Conservation (phyloP, 345 rosid genomes). For the Eutrema heterophyllum region DNA sequence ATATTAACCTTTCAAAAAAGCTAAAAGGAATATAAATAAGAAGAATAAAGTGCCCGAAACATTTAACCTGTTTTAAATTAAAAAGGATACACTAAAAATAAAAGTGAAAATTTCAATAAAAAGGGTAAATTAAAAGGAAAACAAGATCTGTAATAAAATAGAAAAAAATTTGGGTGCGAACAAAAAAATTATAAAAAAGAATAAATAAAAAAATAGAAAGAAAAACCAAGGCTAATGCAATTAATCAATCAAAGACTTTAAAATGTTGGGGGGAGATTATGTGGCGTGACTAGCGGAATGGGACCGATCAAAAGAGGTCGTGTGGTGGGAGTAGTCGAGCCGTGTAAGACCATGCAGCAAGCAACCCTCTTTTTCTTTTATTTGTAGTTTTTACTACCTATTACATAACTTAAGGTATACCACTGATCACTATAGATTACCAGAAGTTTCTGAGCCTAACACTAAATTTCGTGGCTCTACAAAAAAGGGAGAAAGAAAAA, state of each 20-base stretch:
- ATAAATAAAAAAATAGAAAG: background rate
- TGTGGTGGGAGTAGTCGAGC: slow-evolving; percentile 16
- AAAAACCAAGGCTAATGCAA: background rate
- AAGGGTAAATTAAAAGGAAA: background rate
- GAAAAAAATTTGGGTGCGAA: background rate
- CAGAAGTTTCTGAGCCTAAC: too few species aligned
- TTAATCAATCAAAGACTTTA: slow-evolving; percentile 11
- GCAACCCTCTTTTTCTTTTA: background rate
- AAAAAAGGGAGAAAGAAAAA: too few species aligned
- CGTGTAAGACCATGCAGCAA: slow-evolving; percentile 5
- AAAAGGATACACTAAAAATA: background rate
- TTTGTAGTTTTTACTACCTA: background rate
- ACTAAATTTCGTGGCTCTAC: too few species aligned
- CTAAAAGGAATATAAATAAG: slow-evolving; percentile 8
- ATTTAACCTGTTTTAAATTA: background rate
- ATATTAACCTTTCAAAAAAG: slow-evolving; percentile 11
- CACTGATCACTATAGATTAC: too few species aligned
- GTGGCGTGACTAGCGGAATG: slow-evolving; percentile 34
- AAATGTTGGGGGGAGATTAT: slow-evolving; percentile 1
- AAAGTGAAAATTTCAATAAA: background rate
- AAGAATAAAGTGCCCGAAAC: background rate
- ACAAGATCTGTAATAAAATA: background rate
- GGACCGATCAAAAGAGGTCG: slow-evolving; percentile 5
- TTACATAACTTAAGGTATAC: background rate
- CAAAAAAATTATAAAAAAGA: background rate